These are phyloP conservation scores for Clathrospora elynae DNA, from an alignment of 2,329 filamentous ascomycete genomes.

Conservation along the genomic window DNA sequence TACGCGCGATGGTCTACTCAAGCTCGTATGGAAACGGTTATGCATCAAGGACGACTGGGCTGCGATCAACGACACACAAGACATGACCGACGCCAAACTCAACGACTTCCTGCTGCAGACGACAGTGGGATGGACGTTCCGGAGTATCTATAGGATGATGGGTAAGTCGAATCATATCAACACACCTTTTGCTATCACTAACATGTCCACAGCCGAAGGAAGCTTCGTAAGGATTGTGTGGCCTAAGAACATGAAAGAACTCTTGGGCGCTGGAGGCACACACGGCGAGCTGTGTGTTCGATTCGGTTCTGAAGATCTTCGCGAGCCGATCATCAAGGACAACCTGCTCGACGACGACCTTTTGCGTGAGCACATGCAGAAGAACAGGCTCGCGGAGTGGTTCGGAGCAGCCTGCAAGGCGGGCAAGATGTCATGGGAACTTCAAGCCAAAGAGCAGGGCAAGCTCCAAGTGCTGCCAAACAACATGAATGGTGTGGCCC, in stretches of 20 bases:
- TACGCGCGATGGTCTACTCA: conserved; percentile 56
- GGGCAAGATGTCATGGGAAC: conserved; percentile 42
- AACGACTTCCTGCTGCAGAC: conserved; percentile 65
- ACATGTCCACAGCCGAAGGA: conserved; percentile 17
- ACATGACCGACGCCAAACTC: conserved; percentile 72
- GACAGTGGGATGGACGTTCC: conserved; percentile 69
- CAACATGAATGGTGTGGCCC: neutral
- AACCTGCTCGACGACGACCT: conserved; percentile 73
- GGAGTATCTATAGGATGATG: conserved; percentile 63
- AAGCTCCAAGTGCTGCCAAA: conserved; percentile 6
- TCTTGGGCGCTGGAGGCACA: conserved; percentile 56
- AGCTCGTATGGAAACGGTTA: conserved; percentile 85
- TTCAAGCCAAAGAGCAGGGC: conserved; percentile 25
- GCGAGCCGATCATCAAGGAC: conserved; percentile 70
- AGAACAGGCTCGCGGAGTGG: conserved; percentile 74
- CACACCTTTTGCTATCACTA: conserved; percentile 5
- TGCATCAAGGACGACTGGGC: conserved; percentile 86
- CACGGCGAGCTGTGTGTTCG: conserved; percentile 64
- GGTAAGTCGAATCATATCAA: conserved; percentile 55
- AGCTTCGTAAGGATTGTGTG: conserved; percentile 21
- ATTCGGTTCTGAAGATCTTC: conserved; percentile 60
- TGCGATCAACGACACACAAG: conserved; percentile 74
- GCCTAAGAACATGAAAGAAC: conserved; percentile 28
- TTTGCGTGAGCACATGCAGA: conserved; percentile 68
- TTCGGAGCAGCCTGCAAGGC: conserved; percentile 52